Evolutionary conservation across 257 asterid species (phyloP).

Genomic region (Catharanthus roseus): DNA sequence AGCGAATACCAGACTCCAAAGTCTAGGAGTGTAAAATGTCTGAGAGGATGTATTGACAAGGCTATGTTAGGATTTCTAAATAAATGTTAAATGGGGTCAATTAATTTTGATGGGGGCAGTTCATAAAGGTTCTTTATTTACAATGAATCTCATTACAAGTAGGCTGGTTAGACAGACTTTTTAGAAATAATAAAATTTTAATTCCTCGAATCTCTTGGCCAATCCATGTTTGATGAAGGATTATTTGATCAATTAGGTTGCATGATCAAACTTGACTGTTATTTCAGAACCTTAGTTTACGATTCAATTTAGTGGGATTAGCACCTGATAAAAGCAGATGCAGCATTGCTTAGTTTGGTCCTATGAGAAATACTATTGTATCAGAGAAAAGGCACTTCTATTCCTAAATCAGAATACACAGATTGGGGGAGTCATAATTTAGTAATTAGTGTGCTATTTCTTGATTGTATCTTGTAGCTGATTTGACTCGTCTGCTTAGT

Average conservation of each 20-base stretch:
- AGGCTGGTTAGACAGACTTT: neutral
- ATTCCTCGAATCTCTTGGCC: neutral
- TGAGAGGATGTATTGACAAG: neutral
- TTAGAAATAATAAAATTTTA: neutral
- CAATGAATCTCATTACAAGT: neutral
- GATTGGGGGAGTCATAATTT: neutral
- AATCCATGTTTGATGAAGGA: neutral
- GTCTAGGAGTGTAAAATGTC: neutral
- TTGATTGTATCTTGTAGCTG: neutral
- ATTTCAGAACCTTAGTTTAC: neutral
- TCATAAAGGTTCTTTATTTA: neutral
- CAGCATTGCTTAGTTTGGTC: neutral
- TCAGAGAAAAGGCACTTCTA: too few species aligned
- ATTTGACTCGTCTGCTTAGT: neutral
- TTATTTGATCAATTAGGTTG: neutral
- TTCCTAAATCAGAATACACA: neutral
- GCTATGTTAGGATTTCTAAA: neutral
- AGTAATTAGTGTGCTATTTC: neutral
- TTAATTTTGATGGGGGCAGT: neutral
- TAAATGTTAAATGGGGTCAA: neutral
- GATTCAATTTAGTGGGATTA: neutral
- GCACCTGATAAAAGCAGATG: neutral
- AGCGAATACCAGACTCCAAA: neutral
- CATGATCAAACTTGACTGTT: neutral
- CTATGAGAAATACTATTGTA: neutral